Conservation (phyloP, 2,329 filamentous ascomycete species). For the Apiospora aurea region DNA sequence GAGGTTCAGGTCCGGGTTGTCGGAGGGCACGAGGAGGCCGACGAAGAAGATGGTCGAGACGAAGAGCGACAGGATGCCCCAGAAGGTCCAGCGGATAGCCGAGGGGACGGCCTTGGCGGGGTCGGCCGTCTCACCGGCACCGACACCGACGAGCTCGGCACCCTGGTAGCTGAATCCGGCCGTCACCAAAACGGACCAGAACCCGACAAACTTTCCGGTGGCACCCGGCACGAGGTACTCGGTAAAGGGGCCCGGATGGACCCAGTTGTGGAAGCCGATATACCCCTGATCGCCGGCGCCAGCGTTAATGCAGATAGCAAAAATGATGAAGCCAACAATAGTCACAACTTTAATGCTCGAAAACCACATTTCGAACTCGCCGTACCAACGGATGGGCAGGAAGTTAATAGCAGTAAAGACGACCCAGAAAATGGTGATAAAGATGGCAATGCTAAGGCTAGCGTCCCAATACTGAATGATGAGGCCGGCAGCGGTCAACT, state of each 20-base stretch:
- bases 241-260: slow-evolving; percentile 71
- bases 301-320: slow-evolving; percentile 77
- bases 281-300: slow-evolving; percentile 74
- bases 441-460: slow-evolving; percentile 70
- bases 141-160: slow-evolving; percentile 78
- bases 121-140: slow-evolving; percentile 78
- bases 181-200: slow-evolving; percentile 73
- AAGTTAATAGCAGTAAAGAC: slow-evolving; percentile 74
- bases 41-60: slow-evolving; percentile 72
- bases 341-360: slow-evolving; percentile 79
- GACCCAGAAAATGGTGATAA: slow-evolving; percentile 77
- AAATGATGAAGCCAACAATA: slow-evolving; percentile 77
- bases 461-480: slow-evolving; percentile 79
- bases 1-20: slow-evolving; percentile 23
- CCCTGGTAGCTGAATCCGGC: slow-evolving; percentile 77
- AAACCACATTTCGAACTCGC: slow-evolving; percentile 82
- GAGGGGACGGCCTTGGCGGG: slow-evolving; percentile 75
- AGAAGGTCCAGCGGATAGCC: slow-evolving; percentile 78
- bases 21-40: slow-evolving; percentile 72
- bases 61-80: slow-evolving; percentile 76
- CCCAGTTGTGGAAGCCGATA: slow-evolving; percentile 77
- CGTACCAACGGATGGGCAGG: slow-evolving; percentile 75
- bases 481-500: slow-evolving; percentile 74
- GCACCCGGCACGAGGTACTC: slow-evolving; percentile 62
- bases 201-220: slow-evolving; percentile 70